Evolutionary conservation across 2,329 filamentous ascomycete species (phyloP).

Genomic region (Talaromyces verruculosus): DNA sequence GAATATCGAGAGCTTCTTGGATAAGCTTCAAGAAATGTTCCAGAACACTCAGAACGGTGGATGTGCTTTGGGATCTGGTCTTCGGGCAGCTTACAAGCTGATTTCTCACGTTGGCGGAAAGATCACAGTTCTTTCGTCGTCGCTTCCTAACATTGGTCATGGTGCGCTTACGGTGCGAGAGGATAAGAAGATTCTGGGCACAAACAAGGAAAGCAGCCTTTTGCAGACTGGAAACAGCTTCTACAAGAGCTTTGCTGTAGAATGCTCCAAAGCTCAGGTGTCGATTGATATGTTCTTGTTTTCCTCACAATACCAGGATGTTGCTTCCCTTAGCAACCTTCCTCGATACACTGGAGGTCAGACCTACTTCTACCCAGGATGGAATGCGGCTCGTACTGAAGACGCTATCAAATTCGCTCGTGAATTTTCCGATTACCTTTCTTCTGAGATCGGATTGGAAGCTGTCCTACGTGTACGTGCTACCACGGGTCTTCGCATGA

Average conservation of each 20-base stretch:
- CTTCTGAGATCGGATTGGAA: constrained; percentile 91
- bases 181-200: constrained; percentile 93
- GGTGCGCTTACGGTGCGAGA: constrained; percentile 91
- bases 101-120: constrained; percentile 94
- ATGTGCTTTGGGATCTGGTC: constrained; percentile 92
- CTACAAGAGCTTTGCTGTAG: constrained; percentile 98
- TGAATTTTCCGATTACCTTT: constrained; percentile 96
- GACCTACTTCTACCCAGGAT: constrained; percentile 97
- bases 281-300: constrained; percentile 99
- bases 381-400: constrained; percentile 90
- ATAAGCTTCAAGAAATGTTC: constrained; percentile 94
- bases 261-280: constrained; percentile 98
- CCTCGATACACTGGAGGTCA: constrained; percentile 95
- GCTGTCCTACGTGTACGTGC: constrained; percentile 93
- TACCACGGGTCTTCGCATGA: constrained; percentile 92
- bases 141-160: constrained; percentile 82
- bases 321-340: constrained; percentile 91
- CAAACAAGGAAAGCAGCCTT: constrained; percentile 82
- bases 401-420: constrained; percentile 97
- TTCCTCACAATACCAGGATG: constrained; percentile 94
- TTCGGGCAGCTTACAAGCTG: constrained; percentile 91
- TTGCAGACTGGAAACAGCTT: constrained; percentile 93
- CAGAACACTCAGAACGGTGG: constrained; percentile 84
- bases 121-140: constrained; percentile 86
- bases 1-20: constrained; percentile 87